phyloP scores from a whole-genome alignment of 2,329 filamentous ascomycete genomes.

The Hortaea werneckii region DNA sequence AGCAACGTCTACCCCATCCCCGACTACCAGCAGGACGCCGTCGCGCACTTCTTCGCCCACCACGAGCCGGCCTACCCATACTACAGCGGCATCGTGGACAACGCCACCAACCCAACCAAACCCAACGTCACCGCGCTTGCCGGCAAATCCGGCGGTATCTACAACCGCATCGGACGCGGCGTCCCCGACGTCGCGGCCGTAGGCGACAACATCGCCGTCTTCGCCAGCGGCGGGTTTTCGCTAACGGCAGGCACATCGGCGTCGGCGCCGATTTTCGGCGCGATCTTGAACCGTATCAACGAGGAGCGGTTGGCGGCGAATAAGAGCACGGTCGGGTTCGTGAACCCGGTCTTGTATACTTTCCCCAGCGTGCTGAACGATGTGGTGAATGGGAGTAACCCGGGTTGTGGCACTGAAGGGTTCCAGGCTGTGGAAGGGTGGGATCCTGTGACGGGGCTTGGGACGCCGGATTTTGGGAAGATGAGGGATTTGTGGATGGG shows the following conservation, averaged over 20 bases:
- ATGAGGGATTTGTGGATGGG: constrained; percentile 11
- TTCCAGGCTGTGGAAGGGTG: constrained; percentile 1
- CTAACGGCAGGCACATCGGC: constrained; percentile 13
- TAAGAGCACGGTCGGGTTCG: constrained; percentile 16
- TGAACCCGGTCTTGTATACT: constrained; percentile 13
- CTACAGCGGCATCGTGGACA: constrained; percentile 9
- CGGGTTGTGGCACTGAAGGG: constrained; percentile 2
- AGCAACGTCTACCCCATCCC: constrained; percentile 26
- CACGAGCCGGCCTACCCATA: constrained; percentile 18
- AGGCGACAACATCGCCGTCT: constrained; percentile 32
- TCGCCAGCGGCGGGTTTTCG: constrained; percentile 28
- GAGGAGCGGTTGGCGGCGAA: constrained; percentile 12
- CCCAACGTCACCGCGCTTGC: constrained; percentile 5
- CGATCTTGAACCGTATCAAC: constrained; percentile 16
- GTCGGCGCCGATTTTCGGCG: constrained; percentile 13
- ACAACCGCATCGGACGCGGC: constrained; percentile 18
- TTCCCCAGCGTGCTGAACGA: constrained; percentile 12
- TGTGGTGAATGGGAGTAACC: constrained; percentile 16
- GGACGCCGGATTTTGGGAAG: constrained; percentile 14
- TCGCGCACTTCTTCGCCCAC: constrained; percentile 26
- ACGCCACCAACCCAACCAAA: constrained; percentile 2
- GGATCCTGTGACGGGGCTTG: constrained; percentile 21
- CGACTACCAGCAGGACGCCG: constrained; percentile 29
- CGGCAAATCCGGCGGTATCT: constrained; percentile 9
- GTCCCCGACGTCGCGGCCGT: constrained; percentile 23